Base-by-base conservation (phyloP, 176 grass and related monocot species). In the Rhynchospora breviuscula region DNA sequence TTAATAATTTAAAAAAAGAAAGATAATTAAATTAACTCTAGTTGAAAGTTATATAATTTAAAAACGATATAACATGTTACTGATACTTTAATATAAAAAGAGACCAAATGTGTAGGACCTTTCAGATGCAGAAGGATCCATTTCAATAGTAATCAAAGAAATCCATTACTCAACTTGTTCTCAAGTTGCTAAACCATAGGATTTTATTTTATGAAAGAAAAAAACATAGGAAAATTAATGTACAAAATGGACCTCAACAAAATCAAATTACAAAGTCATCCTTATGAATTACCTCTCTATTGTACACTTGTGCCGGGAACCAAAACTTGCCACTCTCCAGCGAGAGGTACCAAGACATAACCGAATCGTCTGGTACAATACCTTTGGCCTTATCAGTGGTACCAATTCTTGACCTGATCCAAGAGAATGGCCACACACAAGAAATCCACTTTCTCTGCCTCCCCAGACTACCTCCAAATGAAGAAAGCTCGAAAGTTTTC, bases 301-400 rank as follows among this genome's bases (percentile, higher is more conserved):
- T 99, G 91, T 99, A 99, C 62, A 99, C 96, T 54, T 99, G 96
- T 60, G 93, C 93, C 12, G 96, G 96, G 75, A 99, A 99, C 93
- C 91, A 95, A 58, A 93, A 92, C 48, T 88, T 91, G 67, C 96
- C 93, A 62, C 83, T 90, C 72, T 99, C 88, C 85, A 99, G 64
- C 78, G 91, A 90, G 17, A 92, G 86, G 52, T 99, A 99, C 88
- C 91, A 89, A 26, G 93, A 89, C 96, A 95, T 95, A 57, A 95
- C 7, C 25, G 96, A 92, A 83, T 90, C 86, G 22, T 89, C 93
- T 19, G 84, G 87, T 82, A 86, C 81, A 78, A 87, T 79, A 59
- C 67, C 85, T 3, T 49, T 71, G 7, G 45, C 46, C 59, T 72
- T 91, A 54, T 54, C 79, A 60, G 35, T 59, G 67, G 25, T 14